Conservation (phyloP, 2,329 filamentous ascomycete species). For the Penicillium italicum region DNA sequence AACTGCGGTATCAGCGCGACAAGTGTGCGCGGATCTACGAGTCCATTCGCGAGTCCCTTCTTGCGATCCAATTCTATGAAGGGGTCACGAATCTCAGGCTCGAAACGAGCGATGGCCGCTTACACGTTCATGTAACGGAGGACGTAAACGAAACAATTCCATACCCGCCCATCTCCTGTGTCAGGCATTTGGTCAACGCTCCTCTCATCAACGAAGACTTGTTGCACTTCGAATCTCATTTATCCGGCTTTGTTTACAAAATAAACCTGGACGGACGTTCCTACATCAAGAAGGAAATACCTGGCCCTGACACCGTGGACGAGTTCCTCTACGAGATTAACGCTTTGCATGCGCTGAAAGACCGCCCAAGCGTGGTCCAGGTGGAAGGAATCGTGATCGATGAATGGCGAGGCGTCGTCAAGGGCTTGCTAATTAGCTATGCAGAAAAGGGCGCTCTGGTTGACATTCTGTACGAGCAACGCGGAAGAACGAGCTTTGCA, state of each 20-base stretch:
- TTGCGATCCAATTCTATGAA: slow-evolving; percentile 93
- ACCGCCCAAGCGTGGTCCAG: slow-evolving; percentile 72
- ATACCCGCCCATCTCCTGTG: slow-evolving; percentile 69
- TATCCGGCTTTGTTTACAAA: slow-evolving; percentile 97
- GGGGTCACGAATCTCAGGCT: slow-evolving; percentile 95
- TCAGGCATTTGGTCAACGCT: slow-evolving; percentile 62
- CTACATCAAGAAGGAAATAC: slow-evolving; percentile 97
- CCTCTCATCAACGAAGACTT: slow-evolving; percentile 63
- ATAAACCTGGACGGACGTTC: slow-evolving; percentile 65
- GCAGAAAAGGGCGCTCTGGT: slow-evolving; percentile 83
- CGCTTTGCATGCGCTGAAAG: slow-evolving; percentile 73
- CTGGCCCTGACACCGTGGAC: slow-evolving; percentile 88
- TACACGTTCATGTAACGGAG: slow-evolving; percentile 97
- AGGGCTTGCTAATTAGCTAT: slow-evolving; percentile 84
- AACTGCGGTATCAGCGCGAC: slow-evolving; percentile 78
- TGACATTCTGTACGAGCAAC: slow-evolving; percentile 80
- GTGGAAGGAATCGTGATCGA: slow-evolving; percentile 88
- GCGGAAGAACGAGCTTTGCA: slow-evolving; percentile 62
- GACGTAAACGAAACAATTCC: slow-evolving; percentile 92
- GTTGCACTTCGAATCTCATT: slow-evolving; percentile 81
- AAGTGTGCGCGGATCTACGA: slow-evolving; percentile 93
- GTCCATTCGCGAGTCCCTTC: slow-evolving; percentile 83
- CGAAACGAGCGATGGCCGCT: slow-evolving; percentile 77
- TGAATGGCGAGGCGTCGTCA: slow-evolving; percentile 68
- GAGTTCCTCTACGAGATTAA: slow-evolving; percentile 98